These are phyloP conservation scores for Aurifilum marmelostoma DNA, from an alignment of 2,329 filamentous ascomycete species.

Conservation along the genomic window DNA sequence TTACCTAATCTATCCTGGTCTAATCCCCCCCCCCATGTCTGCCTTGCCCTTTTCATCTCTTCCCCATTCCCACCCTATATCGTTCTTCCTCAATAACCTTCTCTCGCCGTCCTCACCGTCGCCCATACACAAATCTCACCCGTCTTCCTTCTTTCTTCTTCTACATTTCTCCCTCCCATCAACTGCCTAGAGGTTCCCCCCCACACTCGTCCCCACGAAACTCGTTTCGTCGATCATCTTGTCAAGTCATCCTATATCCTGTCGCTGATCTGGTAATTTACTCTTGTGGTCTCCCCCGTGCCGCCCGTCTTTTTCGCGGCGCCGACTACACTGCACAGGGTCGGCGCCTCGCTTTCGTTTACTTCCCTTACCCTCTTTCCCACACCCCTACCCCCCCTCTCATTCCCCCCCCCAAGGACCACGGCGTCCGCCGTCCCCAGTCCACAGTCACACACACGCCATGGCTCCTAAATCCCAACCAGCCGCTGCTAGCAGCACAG, in stretches of 20 bases:
- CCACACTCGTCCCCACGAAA: neutral
- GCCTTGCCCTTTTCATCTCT: constrained; percentile 27
- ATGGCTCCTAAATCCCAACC: constrained; percentile 45
- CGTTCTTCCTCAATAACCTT: constrained; percentile 20
- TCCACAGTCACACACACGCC: constrained; percentile 27
- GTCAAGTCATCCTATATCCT: constrained; percentile 1
- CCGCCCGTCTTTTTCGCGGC: constrained; percentile 23
- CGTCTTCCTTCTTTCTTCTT: constrained; percentile 1
- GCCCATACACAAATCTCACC: neutral
- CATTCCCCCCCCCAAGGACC: constrained; percentile 3
- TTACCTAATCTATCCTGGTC: constrained; percentile 26
- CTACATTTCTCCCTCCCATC: neutral
- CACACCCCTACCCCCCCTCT: neutral
- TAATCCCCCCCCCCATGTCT: constrained; percentile 11
- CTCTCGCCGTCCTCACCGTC: constrained; percentile 10
- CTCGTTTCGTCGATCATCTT: neutral
- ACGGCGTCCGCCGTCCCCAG: constrained; percentile 9
- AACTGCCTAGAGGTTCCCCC: neutral
- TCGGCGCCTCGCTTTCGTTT: constrained; percentile 26
- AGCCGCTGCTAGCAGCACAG: constrained; percentile 34
- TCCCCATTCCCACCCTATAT: constrained; percentile 24
- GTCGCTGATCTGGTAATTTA: neutral
- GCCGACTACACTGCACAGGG: constrained; percentile 27
- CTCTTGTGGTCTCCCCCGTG: constrained; percentile 16
- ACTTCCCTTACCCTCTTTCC: neutral